Evolutionary conservation across 169 alveolate species (phyloP).

Genomic region (Plasmodium vivax): DNA sequence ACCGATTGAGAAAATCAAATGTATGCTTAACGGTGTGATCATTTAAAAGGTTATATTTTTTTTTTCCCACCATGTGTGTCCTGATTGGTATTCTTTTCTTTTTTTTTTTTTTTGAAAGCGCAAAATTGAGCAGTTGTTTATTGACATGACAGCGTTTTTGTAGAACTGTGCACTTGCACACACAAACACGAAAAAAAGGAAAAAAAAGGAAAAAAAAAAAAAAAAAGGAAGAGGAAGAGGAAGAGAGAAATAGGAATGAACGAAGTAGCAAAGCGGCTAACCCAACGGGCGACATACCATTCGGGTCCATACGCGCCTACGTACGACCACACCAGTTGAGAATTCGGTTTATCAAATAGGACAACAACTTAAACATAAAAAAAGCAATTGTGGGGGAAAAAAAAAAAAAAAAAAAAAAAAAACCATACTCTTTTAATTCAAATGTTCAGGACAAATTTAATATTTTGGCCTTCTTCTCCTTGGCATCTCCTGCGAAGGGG

Average conservation of each 20-base stretch:
- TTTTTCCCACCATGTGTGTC: neutral
- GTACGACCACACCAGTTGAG: neutral
- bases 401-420: constrained; percentile 30
- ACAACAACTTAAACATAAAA: constrained; percentile 7
- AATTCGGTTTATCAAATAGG: neutral
- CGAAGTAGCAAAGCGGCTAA: neutral
- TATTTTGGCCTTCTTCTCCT: constrained; percentile 63
- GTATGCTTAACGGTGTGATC: neutral
- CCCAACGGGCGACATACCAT: neutral
- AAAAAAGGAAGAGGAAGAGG: neutral
- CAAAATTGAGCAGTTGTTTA: neutral
- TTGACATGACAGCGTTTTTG: neutral
- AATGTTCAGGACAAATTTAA: constrained; percentile 41
- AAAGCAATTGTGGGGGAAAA: neutral
- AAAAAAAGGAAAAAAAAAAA: neutral
- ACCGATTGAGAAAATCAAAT: neutral
- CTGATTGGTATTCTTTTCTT: no score
- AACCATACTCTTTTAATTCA: neutral
- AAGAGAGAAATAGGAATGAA: neutral
- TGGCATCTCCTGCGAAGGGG: constrained; percentile 46
- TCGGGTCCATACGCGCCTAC: neutral
- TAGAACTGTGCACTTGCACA: neutral
- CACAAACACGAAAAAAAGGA: neutral
- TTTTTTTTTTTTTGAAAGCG: neutral
- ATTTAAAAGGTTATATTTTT: neutral